phyloP scores from a whole-genome alignment of 345 rosid genomes.

The Melaleuca alternifolia region DNA sequence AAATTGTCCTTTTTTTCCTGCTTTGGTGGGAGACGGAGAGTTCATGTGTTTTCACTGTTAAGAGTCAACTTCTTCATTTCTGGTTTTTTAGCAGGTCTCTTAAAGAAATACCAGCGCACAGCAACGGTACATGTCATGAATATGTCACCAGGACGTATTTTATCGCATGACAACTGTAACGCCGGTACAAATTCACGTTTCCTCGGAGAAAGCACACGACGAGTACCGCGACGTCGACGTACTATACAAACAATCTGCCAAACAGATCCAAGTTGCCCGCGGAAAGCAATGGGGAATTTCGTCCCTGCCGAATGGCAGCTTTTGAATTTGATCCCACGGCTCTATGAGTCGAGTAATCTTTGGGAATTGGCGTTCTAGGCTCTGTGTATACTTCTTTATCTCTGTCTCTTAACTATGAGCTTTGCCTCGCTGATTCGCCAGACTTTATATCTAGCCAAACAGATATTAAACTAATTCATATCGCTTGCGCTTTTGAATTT shows the following conservation, averaged over 20 bases:
- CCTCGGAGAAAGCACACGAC: neutral
- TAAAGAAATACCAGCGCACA: neutral
- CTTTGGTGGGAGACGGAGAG: neutral
- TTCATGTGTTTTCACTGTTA: neutral
- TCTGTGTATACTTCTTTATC: neutral
- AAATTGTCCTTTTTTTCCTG: neutral
- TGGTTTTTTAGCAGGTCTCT: neutral
- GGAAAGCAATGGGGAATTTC: neutral
- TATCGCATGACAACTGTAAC: neutral
- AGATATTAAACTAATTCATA: neutral
- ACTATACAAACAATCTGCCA: neutral
- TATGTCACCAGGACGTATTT: neutral
- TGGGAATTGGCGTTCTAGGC: neutral
- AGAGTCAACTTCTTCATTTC: neutral
- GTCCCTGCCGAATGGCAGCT: neutral
- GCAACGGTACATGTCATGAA: neutral
- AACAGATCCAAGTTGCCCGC: neutral
- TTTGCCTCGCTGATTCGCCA: neutral
- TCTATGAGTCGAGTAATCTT: neutral
- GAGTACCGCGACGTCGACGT: neutral
- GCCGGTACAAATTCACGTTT: neutral
- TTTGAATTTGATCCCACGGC: neutral
- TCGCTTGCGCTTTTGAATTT: neutral
- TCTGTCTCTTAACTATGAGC: neutral
- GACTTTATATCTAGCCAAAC: neutral